A percentile compares a stretch with the other conserved stretches of the same genome.
phyloP scores from a whole-genome alignment of 768 basidiomycete species.

The Megacollybia marginata region DNA sequence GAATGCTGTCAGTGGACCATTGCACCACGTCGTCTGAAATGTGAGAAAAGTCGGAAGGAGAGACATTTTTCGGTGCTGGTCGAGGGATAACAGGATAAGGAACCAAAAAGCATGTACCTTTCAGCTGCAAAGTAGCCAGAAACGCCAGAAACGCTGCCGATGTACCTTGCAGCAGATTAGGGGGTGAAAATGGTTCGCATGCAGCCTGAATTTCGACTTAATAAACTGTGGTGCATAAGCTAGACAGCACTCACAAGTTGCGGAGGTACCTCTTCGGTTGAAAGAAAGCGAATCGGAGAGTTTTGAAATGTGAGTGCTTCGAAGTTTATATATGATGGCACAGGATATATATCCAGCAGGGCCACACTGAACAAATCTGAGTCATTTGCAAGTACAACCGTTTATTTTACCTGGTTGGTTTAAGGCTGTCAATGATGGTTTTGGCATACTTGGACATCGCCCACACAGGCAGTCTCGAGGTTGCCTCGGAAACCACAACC shows the following conservation, averaged over 20 bases:
- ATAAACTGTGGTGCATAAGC: background rate
- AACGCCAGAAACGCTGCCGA: conserved; percentile 47
- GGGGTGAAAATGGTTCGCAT: conserved; percentile 35
- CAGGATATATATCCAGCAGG: conserved; percentile 47
- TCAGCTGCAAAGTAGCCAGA: conserved; percentile 11
- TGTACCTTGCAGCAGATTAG: conserved; percentile 49
- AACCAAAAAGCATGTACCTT: conserved; percentile 35
- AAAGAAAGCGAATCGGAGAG: conserved; percentile 49
- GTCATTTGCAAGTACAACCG: background rate
- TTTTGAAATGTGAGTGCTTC: conserved; percentile 26
- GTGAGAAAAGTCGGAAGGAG: conserved; percentile 22
- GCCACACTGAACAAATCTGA: conserved; percentile 27
- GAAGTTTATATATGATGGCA: conserved; percentile 37
- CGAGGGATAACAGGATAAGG: conserved; percentile 38
- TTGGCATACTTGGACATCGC: conserved; percentile 43
- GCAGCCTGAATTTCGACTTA: conserved; percentile 8
- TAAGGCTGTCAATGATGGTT: conserved; percentile 30
- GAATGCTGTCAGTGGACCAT: conserved; percentile 29
- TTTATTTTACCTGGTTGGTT: conserved; percentile 37
- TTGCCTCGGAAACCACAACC: conserved; percentile 47
- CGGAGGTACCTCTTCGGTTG: conserved; percentile 12
- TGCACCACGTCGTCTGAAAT: conserved; percentile 23
- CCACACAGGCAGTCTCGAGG: conserved; percentile 39
- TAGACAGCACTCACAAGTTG: background rate
- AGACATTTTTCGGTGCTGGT: conserved; percentile 32